A percentile compares a stretch with the other conserved stretches of the same genome.
Conservation (phyloP, 2,329 filamentous ascomycete genomes). For the Epichloe hybrida region DNA sequence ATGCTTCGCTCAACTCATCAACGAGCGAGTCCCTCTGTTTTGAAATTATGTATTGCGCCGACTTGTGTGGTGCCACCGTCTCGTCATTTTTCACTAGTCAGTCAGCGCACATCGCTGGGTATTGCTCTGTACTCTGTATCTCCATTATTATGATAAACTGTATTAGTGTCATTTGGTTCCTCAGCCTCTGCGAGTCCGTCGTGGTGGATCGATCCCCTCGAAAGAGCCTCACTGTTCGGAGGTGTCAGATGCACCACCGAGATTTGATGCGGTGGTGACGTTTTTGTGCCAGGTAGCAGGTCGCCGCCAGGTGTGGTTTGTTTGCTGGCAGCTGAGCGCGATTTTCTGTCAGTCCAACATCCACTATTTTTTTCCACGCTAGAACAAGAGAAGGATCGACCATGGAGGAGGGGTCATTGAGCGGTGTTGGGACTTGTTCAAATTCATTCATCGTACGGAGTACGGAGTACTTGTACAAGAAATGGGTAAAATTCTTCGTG, state of each 20-base stretch:
- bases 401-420: no score
- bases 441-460: not conserved
- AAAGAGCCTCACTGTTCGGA: not conserved
- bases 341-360: not conserved
- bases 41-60: no score
- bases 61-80: no score
- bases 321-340: not conserved
- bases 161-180: not conserved
- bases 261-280: not conserved
- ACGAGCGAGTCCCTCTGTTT: no score
- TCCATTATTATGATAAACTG: not conserved
- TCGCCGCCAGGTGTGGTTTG: not conserved
- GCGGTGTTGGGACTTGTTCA: not conserved
- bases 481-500: not conserved
- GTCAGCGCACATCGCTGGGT: not conserved
- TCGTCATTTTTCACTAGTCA: no score
- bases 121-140: no score
- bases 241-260: not conserved
- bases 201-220: not conserved
- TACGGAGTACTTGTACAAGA: no score
- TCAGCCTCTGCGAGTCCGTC: not conserved
- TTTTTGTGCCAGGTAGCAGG: not conserved
- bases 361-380: not conserved
- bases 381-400: not conserved
- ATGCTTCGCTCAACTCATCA: not conserved